A percentile compares a stretch with the other conserved stretches of the same genome.
These are phyloP conservation scores for Leccinum olivaceoglutinosum DNA, from an alignment of 1,284 basidiomycete species.

Conservation along the genomic window DNA sequence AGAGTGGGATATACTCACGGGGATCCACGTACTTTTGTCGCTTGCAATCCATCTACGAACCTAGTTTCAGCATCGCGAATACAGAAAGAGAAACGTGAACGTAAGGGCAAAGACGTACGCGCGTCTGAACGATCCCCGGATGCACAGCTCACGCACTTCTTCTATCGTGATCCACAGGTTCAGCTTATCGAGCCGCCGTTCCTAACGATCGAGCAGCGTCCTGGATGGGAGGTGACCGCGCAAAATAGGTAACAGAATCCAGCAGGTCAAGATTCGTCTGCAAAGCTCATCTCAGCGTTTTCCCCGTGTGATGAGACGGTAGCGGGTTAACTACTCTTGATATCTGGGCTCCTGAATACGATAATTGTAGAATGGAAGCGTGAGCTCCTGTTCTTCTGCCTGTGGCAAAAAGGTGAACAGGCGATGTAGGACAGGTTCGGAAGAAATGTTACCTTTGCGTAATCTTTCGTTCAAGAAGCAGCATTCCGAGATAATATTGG, in stretches of 20 bases:
- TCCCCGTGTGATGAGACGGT: background rate
- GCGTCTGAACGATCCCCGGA: too few relatives aligned
- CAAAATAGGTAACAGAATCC: constrained; percentile 85
- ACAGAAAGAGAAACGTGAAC: too few relatives aligned
- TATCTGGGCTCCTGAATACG: constrained; percentile 63
- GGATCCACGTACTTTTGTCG: too few relatives aligned
- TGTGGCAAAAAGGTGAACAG: constrained; percentile 25
- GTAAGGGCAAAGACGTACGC: too few relatives aligned
- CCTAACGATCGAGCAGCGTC: constrained; percentile 36
- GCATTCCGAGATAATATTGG: constrained; percentile 90
- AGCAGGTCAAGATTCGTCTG: constrained; percentile 84
- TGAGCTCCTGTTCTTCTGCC: constrained; percentile 75
- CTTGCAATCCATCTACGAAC: too few relatives aligned
- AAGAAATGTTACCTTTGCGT: constrained; percentile 53
- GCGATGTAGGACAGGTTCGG: background rate
- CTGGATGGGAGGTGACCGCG: constrained; percentile 78
- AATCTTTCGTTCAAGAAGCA: constrained; percentile 91
- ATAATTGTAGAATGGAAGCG: constrained; percentile 79
- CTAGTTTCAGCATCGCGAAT: too few relatives aligned
- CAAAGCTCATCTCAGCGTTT: background rate
- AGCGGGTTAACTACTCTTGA: constrained; percentile 59
- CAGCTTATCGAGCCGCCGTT: too few relatives aligned
- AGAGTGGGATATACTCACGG: too few relatives aligned
- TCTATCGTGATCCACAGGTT: too few relatives aligned
- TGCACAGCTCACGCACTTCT: too few relatives aligned